A percentile compares a stretch with the other conserved stretches of the same genome.
Evolutionary conservation across 108 stramenopile genomes (phyloP).

Genomic region (Conticribra weissflogii): DNA sequence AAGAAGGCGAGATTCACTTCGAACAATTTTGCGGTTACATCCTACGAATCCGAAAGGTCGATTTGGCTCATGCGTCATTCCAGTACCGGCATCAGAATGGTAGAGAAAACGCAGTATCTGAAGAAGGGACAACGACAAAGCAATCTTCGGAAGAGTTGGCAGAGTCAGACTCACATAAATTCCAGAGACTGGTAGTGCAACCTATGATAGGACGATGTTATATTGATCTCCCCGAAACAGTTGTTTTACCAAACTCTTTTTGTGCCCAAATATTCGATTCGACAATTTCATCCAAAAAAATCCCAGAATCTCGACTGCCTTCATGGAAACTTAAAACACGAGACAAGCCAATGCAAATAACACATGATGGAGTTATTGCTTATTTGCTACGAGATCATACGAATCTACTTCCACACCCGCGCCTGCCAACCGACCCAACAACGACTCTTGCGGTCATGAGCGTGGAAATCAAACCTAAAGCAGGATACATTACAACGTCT

Average conservation of each 20-base stretch:
- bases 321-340: constrained; percentile 24
- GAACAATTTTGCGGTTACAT: constrained; percentile 14
- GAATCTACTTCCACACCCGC: constrained; percentile 16
- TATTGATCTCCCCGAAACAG: constrained; percentile 24
- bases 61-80: constrained; percentile 20
- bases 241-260: constrained; percentile 22
- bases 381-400: constrained; percentile 46
- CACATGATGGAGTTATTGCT: constrained; percentile 16
- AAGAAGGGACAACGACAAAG: neutral
- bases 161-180: constrained; percentile 21
- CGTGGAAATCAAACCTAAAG: constrained; percentile 82
- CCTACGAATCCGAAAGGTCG: constrained; percentile 32
- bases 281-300: constrained; percentile 27
- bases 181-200: constrained; percentile 33
- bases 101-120: neutral
- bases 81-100: neutral
- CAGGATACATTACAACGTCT: constrained; percentile 69
- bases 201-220: constrained; percentile 41
- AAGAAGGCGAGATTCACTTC: no score
- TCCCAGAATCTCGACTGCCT: constrained; percentile 33
- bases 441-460: neutral
- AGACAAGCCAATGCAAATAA: neutral
- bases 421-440: neutral
- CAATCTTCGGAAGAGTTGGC: neutral
- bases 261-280: constrained; percentile 23